Evolutionary conservation across 2,329 filamentous ascomycete species (phyloP), one percentile per base, ranked within the genome.

Genomic region (Pseudogymnoascus sp.): DNA sequence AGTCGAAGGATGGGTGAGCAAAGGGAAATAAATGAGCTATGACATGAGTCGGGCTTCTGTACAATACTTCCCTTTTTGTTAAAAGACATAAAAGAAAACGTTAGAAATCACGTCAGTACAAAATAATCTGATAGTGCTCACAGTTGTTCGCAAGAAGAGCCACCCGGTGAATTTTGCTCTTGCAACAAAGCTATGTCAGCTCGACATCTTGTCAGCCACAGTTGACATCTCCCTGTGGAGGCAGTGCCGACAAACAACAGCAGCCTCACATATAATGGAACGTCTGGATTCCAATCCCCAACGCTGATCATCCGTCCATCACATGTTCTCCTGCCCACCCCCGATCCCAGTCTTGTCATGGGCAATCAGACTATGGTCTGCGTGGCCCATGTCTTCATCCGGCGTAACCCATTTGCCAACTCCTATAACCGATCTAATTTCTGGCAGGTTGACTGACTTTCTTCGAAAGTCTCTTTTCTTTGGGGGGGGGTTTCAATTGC

Each of bases 1-100:
- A 58, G 78, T 97, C 62, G 92, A 97, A 80, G 86, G 85, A 64
- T 94, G 92, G 91, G 90, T 97, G 60, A 90, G 85, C 79, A 92
- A 95, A 82, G 92, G 91, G 12, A 72, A 71, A 69, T 73, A 63
- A 68, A 60, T 20, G 35, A 38, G 47, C 25, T 20, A 16, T 28
- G 28, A 33, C 38, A 37, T 58, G 37, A 58, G 33, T 25, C n/a
- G 33, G 25, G 37, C 18, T 18, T 7, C 37, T 58, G 57, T 58
- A 58, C 33, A 58, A 58, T 38, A 58, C 37, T 58, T 58, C 57
- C 35, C 37, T 58, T 54, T 30, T 33, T 33, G 47, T 54, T 54
- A 33, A 54, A 54, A 54, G 47, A 54, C 33, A 54, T 54, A 54
- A 54, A 33, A 33, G 16, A 33, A 54, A 54, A 9, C 25, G 33